A percentile compares a stretch with the other conserved stretches of the same genome.
Evolutionary conservation across 805 yeast genomes (phyloP).

Genomic region (Blastobotrys mokoenaii): DNA sequence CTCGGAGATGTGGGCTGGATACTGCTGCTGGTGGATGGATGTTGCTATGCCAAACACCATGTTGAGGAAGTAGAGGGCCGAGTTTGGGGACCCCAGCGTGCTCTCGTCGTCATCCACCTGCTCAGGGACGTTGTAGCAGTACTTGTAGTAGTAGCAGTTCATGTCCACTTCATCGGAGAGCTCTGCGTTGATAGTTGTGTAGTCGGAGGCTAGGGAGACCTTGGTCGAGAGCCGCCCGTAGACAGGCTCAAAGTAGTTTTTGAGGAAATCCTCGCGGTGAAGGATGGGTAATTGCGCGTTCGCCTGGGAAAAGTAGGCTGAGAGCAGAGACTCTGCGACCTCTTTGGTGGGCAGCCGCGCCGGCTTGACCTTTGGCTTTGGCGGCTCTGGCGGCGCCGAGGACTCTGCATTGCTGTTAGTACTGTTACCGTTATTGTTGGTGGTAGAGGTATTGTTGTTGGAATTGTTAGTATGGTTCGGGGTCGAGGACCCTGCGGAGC

Average conservation of each 20-base stretch:
- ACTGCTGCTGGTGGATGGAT: constrained; percentile 60
- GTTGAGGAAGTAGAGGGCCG: constrained; percentile 54
- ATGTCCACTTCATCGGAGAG: background rate
- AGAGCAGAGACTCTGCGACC: constrained; percentile 57
- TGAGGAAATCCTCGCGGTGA: constrained; percentile 71
- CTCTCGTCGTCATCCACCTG: constrained; percentile 1
- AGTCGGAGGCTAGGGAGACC: constrained; percentile 39
- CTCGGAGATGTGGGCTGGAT: constrained; percentile 57
- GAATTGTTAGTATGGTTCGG: constrained; percentile 10
- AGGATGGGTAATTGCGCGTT: constrained; percentile 78
- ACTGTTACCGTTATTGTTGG: constrained; percentile 17
- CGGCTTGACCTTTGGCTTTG: constrained; percentile 23
- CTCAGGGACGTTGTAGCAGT: constrained; percentile 4
- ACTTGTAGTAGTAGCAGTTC: constrained; percentile 9
- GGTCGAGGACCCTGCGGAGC: constrained; percentile 16
- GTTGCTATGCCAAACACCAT: constrained; percentile 76
- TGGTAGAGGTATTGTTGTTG: background rate
- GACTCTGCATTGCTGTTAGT: background rate
- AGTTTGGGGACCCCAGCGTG: constrained; percentile 7
- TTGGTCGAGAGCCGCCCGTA: constrained; percentile 58
- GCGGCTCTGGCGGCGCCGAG: background rate
- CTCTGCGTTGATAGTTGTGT: constrained; percentile 7
- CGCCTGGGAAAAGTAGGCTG: constrained; percentile 65
- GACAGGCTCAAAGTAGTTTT: constrained; percentile 61
- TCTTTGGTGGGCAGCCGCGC: constrained; percentile 60